Percentiles rank a stretch among this genome's conserved stretches.
phyloP scores from a whole-genome alignment of 106 monocot genomes.

The Narthecium ossifragum region DNA sequence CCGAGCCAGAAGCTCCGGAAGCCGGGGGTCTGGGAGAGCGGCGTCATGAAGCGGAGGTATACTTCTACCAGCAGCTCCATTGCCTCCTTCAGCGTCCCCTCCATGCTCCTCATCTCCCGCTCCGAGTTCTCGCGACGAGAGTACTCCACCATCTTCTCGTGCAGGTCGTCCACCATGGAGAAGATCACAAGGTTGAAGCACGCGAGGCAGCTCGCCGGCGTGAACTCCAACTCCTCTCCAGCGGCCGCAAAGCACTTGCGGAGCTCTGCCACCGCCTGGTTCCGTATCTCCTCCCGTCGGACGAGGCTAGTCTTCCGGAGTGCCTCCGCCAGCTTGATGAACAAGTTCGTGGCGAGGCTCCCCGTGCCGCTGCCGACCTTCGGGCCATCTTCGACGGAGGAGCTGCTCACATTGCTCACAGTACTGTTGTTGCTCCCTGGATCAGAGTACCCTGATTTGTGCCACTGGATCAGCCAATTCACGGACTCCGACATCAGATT shows the following conservation, averaged over 20 bases:
- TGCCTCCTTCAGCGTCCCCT: conserved; percentile 50
- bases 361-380: background rate
- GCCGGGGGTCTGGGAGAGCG: conserved; percentile 46
- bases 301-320: conserved; percentile 67
- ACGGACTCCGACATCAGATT: conserved; percentile 60
- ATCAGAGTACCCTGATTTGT: conserved; percentile 47
- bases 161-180: conserved; percentile 83
- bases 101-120: conserved; percentile 85
- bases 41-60: conserved; percentile 41
- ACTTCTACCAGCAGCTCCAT: conserved; percentile 70
- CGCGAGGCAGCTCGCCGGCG: conserved; percentile 46
- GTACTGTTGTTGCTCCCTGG: conserved; percentile 26
- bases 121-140: conserved; percentile 57
- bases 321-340: conserved; percentile 63
- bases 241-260: conserved; percentile 28
- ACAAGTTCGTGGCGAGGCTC: conserved; percentile 49
- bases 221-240: conserved; percentile 53
- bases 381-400: conserved; percentile 1
- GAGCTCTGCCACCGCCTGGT: conserved; percentile 58
- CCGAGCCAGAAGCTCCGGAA: conserved; percentile 82
- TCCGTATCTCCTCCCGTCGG: conserved; percentile 85
- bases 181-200: conserved; percentile 75
- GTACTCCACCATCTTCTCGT: conserved; percentile 92
- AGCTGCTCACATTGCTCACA: conserved; percentile 8
- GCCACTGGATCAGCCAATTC: conserved; percentile 60